Base-by-base conservation (phyloP, 768 basidiomycete genomes). In the Sarcodon aspratus region DNA sequence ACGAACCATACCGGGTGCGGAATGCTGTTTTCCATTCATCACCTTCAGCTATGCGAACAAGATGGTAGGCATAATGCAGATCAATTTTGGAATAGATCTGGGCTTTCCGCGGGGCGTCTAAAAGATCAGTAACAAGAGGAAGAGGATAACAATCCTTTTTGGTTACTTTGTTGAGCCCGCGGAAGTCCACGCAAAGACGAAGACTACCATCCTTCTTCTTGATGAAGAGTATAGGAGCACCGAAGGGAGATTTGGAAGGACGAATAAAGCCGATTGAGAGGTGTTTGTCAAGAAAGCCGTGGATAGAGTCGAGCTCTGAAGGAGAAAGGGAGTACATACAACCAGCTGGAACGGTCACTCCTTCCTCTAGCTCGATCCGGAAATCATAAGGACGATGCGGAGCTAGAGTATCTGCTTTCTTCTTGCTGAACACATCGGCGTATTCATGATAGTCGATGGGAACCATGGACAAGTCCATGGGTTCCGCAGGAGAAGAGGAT, bases 21-120 rank as follows among this genome's bases (percentile, higher is more conserved):
- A 73, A 72, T 0, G 67, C 66, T 1, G 66, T 69, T 48, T 70
- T 70, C 61, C 63, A 65, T 47, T 67, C 63, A 49, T 68, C 57
- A 0, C 66, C 65, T 9, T 58, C 53, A n/a, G 52, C 49, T 18
- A 72, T 66, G 2, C 67, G 55, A 15, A 75, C 54, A 11, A 69
- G 67, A 53, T 74, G 67, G 52, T 64, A 75, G 0, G 65, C 69
- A 37, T 61, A 59, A 6, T 58, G 51, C 5, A 75, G 59, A 53
- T 76, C 70, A 9, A 75, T 48, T 37, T 65, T 65, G 1, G 64
- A 61, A 52, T 66, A 72, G 32, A 59, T 45, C 8, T 50, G 51
- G 0, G 62, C 56, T 3, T 50, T 50, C 12, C 52, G 52, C 1
- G 66, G 53, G 0, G 36, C 36, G 43, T 67, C 57, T 11, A 67